These are phyloP conservation scores for Mycena olivaceomarginata DNA, from an alignment of 768 basidiomycete species.

Conservation along the genomic window DNA sequence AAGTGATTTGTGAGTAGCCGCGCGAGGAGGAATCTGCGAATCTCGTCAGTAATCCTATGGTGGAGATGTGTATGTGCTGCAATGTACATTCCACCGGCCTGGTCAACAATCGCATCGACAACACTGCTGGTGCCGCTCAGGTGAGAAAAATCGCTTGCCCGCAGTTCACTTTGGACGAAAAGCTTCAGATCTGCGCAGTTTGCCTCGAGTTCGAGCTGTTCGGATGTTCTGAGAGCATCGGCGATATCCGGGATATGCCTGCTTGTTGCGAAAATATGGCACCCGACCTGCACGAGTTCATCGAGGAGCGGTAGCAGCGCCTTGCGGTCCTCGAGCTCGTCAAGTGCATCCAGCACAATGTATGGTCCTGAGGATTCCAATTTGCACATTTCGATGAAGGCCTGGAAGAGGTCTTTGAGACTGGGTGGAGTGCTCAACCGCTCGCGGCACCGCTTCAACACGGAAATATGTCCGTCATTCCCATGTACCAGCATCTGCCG, in stretches of 20 bases:
- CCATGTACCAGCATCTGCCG: conserved; percentile 31
- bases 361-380: conserved; percentile 11
- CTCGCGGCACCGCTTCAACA: conserved; percentile 37
- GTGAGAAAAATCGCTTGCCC: conserved; percentile 29
- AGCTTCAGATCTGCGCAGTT: conserved; percentile 26
- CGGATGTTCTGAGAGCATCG: conserved; percentile 15
- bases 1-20: conserved; percentile 33
- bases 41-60: neutral
- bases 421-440: conserved; percentile 21
- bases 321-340: conserved; percentile 37
- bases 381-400: conserved; percentile 31
- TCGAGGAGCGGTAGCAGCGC: conserved; percentile 27
- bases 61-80: neutral
- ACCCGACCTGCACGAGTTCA: conserved; percentile 21
- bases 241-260: conserved; percentile 35
- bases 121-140: conserved; percentile 2
- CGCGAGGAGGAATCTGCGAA: conserved; percentile 36
- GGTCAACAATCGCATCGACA: conserved; percentile 24
- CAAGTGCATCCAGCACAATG: conserved; percentile 35
- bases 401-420: conserved; percentile 24
- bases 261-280: conserved; percentile 35
- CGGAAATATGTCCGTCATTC: conserved; percentile 22
- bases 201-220: conserved; percentile 34
- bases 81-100: conserved; percentile 34
- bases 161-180: conserved; percentile 33